Evolutionary conservation across 2,329 filamentous ascomycete genomes (phyloP), one percentile per base, ranked within the genome.

Genomic region (Trichoderma sp.): DNA sequence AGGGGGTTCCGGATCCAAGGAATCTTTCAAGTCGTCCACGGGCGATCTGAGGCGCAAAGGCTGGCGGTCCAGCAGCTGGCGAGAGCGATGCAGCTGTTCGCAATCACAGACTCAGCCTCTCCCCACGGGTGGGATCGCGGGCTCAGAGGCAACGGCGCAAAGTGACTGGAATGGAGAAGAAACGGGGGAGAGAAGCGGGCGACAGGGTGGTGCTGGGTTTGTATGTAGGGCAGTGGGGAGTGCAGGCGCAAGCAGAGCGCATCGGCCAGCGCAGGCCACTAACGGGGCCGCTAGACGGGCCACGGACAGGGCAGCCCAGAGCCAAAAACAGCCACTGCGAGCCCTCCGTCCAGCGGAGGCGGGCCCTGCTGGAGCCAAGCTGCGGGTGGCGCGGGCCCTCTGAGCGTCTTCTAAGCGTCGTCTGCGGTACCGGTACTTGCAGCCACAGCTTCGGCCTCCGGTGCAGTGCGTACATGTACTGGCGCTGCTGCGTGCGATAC

Each of bases 181-280:
- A 72, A 65, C 66, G 71, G 71, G 71, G 71, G 67, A 36, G 71
- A 64, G 60, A 60, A 43, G 60, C 58, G 70, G 58, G 67, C 58
- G 71, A 47, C 65, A 51, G 57, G 70, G 63, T 34, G 32, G 32
- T 34, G 32, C 32, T 34, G 62, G 67, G 71, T 70, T 71, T 73
- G 73, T 76, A 75, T 74, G 75, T 71, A 74, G 58, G 74, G 62
- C 70, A 63, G 73, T 74, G 73, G 73, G 68, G 71, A 47, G 68
- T 30, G 62, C 70, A 26, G 53, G 51, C 43, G 70, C 61, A 71
- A 53, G 51, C 63, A 66, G 63, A 58, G 53, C 56, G 56, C 66
- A 61, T 34, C 66, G 36, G 18, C n/a, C 24, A 47, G 60, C 51
- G 60, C 68, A 71, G 60, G 47, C 68, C 68, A 63, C 58, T 62